phyloP scores from a whole-genome alignment of 805 yeast genomes.

The Cephaloascus fragrans region DNA sequence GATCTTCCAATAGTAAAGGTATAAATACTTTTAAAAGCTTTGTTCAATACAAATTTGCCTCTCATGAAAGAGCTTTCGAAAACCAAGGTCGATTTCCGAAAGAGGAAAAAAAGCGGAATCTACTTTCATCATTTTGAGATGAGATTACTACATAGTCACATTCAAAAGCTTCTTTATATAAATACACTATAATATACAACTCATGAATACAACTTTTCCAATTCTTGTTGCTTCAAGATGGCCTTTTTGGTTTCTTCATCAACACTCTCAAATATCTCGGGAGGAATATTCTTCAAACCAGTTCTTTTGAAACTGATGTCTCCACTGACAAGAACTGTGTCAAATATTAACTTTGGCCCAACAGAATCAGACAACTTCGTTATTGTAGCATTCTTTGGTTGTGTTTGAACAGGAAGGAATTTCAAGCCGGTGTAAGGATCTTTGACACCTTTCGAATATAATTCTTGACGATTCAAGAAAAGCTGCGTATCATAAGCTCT shows the following conservation, averaged over 20 bases:
- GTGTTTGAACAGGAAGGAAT: constrained; percentile 67
- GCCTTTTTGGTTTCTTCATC: constrained; percentile 51
- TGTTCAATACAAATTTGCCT: too few relatives aligned
- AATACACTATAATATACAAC: too few relatives aligned
- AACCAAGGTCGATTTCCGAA: too few relatives aligned
- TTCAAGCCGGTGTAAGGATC: constrained; percentile 82
- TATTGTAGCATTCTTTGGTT: constrained; percentile 42
- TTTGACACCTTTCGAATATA: constrained; percentile 47
- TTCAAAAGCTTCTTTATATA: too few relatives aligned
- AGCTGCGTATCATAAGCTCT: constrained; percentile 60
- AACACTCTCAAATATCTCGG: constrained; percentile 45
- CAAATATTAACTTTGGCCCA: constrained; percentile 29
- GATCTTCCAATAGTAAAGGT: too few relatives aligned
- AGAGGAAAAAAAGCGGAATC: too few relatives aligned
- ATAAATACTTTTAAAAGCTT: too few relatives aligned
- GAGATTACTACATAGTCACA: too few relatives aligned
- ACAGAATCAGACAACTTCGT: constrained; percentile 15
- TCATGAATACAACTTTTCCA: too few relatives aligned
- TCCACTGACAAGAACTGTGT: constrained; percentile 31
- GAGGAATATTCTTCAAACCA: constrained; percentile 54
- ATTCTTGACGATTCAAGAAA: constrained; percentile 43
- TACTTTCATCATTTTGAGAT: too few relatives aligned
- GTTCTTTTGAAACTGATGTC: constrained; percentile 45
- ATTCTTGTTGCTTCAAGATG: constrained; percentile 48
- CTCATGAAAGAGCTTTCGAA: too few relatives aligned